Conservation (phyloP, 345 rosid genomes). For the Pistacia atlantica region DNA sequence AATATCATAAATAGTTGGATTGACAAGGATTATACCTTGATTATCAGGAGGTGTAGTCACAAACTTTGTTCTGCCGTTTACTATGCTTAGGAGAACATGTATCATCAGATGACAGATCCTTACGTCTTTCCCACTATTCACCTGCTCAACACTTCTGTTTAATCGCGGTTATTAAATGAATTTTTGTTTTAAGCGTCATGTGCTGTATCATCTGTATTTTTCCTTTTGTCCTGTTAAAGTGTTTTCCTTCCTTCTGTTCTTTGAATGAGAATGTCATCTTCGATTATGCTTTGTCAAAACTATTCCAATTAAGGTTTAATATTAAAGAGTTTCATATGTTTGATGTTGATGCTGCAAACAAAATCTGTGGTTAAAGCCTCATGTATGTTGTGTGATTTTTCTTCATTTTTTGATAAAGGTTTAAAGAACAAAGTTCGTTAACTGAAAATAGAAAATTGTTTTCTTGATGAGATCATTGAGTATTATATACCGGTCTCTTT, state of each 20-base stretch:
- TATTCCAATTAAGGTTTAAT: neutral
- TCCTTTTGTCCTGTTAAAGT: neutral
- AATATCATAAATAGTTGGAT: neutral
- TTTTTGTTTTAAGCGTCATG: neutral
- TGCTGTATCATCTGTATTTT: neutral
- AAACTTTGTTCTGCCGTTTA: neutral
- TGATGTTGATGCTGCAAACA: neutral
- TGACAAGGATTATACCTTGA: neutral
- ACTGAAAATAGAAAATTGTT: neutral
- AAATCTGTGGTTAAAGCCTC: neutral
- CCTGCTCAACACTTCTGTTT: neutral
- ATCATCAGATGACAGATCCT: neutral
- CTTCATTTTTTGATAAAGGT: neutral
- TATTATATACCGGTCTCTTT: neutral
- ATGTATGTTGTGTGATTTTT: neutral
- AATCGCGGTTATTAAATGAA: neutral
- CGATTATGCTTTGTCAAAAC: neutral
- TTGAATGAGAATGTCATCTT: constrained; percentile 1
- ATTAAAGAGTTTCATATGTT: neutral
- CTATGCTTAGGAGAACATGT: neutral
- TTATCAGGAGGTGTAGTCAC: neutral
- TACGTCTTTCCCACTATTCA: neutral
- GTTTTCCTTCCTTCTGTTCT: neutral
- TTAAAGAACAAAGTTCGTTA: neutral
- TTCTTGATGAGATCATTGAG: neutral